These are phyloP conservation scores for Melaleuca alternifolia DNA, from an alignment of 345 rosid genomes.

Conservation along the genomic window DNA sequence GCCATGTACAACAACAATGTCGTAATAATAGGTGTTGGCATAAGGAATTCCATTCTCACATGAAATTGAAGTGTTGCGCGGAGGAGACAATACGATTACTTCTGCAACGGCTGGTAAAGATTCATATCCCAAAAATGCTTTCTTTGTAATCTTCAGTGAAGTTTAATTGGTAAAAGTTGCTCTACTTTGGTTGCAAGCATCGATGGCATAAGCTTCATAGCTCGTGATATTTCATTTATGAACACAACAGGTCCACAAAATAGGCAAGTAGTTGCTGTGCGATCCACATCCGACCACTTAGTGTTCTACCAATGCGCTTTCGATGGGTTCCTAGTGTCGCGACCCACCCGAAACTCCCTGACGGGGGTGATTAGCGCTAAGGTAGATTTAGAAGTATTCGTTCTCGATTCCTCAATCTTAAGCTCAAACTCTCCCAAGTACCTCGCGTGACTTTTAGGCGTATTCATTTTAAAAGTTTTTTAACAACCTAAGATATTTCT, in stretches of 20 bases:
- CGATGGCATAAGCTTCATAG: conserved; percentile 42
- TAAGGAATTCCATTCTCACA: conserved; percentile 19
- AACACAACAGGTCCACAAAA: conserved; percentile 54
- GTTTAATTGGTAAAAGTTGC: background rate
- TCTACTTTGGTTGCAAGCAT: conserved; percentile 10
- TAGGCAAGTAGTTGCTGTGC: conserved; percentile 60
- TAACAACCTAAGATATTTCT: too few species aligned
- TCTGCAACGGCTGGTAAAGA: conserved; percentile 31
- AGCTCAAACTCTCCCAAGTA: too few species aligned
- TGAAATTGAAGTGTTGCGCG: conserved; percentile 31
- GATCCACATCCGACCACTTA: conserved; percentile 35
- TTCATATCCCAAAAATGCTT: background rate
- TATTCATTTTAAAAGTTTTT: too few species aligned
- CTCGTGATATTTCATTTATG: conserved; percentile 43
- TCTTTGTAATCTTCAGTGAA: background rate
- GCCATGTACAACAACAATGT: conserved; percentile 14
- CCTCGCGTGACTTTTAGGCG: too few species aligned
- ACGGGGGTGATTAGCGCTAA: too few species aligned
- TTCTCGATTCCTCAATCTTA: too few species aligned
- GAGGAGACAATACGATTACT: conserved; percentile 24
- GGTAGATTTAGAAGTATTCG: too few species aligned
- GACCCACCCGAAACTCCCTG: too few species aligned
- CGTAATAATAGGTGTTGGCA: conserved; percentile 28
- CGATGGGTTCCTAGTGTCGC: too few species aligned
- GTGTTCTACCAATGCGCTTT: conserved; percentile 36